A percentile compares a stretch with the other conserved stretches of the same genome.
phyloP scores from a whole-genome alignment of 331 rosid species.

The Quercus lobata region DNA sequence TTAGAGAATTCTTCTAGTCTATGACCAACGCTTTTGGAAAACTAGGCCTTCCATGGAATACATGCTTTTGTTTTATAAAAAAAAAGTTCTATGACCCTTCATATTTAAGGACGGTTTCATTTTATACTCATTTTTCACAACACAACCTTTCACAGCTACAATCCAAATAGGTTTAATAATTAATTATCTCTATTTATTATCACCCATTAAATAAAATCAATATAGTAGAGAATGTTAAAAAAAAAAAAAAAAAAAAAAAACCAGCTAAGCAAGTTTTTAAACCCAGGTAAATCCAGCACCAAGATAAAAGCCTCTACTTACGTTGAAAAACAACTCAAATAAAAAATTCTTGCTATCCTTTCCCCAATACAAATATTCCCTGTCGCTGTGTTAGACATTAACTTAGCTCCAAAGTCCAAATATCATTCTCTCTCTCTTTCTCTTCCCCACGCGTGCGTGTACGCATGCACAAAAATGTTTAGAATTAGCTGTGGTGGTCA shows the following conservation, averaged over 20 bases:
- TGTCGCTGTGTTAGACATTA: not conserved
- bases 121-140: no score
- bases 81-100: no score
- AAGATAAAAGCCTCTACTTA: not conserved
- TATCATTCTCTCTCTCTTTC: slow-evolving; percentile 8
- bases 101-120: no score
- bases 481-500: slow-evolving; percentile 21
- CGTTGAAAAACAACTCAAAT: not conserved
- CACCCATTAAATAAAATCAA: no score
- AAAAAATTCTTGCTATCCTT: not conserved
- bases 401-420: slow-evolving; percentile 8
- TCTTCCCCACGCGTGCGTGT: slow-evolving; percentile 43
- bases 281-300: not conserved
- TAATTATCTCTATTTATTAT: no score
- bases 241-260: no score
- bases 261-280: not conserved
- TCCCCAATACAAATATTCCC: slow-evolving; percentile 13
- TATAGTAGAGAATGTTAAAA: not conserved
- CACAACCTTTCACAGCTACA: no score
- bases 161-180: no score
- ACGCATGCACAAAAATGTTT: slow-evolving; percentile 43
- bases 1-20: no score
- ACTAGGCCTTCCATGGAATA: no score
- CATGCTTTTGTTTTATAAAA: no score
- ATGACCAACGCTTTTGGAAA: no score